Evolutionary conservation across 495 filamentous ascomycete species (phyloP).

Genomic region (Penicillium antarcticum): DNA sequence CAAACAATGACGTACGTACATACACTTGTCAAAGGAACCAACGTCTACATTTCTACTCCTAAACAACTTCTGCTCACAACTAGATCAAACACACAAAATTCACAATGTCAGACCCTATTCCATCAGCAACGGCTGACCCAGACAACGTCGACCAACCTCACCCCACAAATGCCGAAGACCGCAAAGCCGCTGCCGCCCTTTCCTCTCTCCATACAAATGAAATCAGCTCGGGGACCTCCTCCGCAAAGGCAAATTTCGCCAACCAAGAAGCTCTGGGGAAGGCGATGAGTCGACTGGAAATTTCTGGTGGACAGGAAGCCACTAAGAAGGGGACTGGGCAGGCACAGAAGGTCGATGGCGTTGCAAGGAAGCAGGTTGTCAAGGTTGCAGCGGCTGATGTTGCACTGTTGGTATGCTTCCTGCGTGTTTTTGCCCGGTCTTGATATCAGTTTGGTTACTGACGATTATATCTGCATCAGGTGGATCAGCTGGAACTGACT

Average conservation of each 20-base stretch:
- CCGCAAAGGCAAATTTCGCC: constrained; percentile 46
- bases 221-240: constrained; percentile 35
- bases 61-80: background rate
- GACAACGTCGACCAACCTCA: constrained; percentile 55
- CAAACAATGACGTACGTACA: no score
- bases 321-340: constrained; percentile 17
- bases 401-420: constrained; percentile 55
- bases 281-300: constrained; percentile 72
- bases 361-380: constrained; percentile 50
- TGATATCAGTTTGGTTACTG: background rate
- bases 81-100: background rate
- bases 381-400: constrained; percentile 69
- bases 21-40: no score
- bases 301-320: constrained; percentile 32
- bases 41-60: no score
- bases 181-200: constrained; percentile 85
- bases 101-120: constrained; percentile 58
- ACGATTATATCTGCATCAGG: constrained; percentile 39
- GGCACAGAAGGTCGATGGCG: constrained; percentile 41
- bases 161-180: constrained; percentile 75
- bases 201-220: constrained; percentile 71
- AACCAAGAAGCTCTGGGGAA: constrained; percentile 81
- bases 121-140: constrained; percentile 66
- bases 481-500: constrained; percentile 73
- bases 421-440: background rate